These are phyloP conservation scores for Talaromyces albobiverticillius DNA, from an alignment of 2,329 filamentous ascomycete genomes.

Conservation along the genomic window DNA sequence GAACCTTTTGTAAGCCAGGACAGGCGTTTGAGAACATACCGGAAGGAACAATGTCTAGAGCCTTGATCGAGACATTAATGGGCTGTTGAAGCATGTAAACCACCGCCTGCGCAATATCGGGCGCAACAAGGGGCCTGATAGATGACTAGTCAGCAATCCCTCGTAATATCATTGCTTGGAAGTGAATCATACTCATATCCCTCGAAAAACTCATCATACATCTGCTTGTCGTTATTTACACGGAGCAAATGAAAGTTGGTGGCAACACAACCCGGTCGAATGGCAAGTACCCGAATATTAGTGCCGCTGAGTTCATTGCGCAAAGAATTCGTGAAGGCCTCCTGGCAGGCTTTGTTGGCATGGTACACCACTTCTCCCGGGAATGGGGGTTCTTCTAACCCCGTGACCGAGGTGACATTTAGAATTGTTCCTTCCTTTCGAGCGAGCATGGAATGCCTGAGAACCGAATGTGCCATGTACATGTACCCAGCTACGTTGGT, in stretches of 20 bases:
- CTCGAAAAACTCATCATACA: slow-evolving; percentile 45
- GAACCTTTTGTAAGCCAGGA: no score
- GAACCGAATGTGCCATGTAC: slow-evolving; percentile 44
- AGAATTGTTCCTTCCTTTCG: slow-evolving; percentile 45
- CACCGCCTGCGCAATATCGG: slow-evolving; percentile 44
- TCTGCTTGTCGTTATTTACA: slow-evolving; percentile 43
- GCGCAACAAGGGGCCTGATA: slow-evolving; percentile 34
- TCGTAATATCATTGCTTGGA: no score
- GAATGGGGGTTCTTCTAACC: slow-evolving; percentile 48
- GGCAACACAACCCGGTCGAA: slow-evolving; percentile 48
- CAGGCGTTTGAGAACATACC: no score
- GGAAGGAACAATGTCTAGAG: slow-evolving; percentile 45
- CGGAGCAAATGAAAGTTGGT: slow-evolving; percentile 49
- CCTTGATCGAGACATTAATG: slow-evolving; percentile 44
- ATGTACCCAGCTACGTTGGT: slow-evolving; percentile 52
- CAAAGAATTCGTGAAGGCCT: slow-evolving; percentile 50
- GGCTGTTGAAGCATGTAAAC: slow-evolving; percentile 44
- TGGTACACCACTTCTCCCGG: slow-evolving; percentile 51
- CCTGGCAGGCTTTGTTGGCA: slow-evolving; percentile 46
- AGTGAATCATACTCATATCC: slow-evolving; percentile 34
- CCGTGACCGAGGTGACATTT: slow-evolving; percentile 49
- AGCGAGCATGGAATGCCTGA: slow-evolving; percentile 44
- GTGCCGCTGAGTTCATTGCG: slow-evolving; percentile 47
- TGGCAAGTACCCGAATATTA: slow-evolving; percentile 46
- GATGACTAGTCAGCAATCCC: no score